Base-by-base conservation (phyloP, 148 eudicot species). In the Beta vulgaris region DNA sequence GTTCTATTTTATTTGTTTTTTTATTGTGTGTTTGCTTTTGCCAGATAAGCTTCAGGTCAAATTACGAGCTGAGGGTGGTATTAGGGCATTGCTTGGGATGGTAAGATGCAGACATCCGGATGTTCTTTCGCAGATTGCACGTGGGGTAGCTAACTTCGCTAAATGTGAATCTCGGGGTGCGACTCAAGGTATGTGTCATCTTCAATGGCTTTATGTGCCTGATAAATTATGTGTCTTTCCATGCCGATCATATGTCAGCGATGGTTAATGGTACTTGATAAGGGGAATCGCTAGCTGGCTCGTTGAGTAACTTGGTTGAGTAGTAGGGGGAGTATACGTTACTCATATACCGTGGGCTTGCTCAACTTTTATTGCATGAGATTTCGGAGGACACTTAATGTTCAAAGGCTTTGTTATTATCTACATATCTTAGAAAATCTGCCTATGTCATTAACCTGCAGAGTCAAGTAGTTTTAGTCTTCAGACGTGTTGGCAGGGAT, bases 51-150 rank as follows among this genome's bases (percentile, higher is more conserved):
- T 96, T 58, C 99, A 92, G 80, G 80, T 66, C 71, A 91, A 91
- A 79, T 79, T 96, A 48, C 87, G 90, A 78, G 91, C 95, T 80
- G 99, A 96, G 84, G 99, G 99, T 72, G 99, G 99, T 57, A 89
- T 96, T 67, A 89, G 86, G 82, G 97, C 99, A 72, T 80, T 96
- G 79, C 87, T 96, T 69, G 95, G 93, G 48, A 96, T 96, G 98
- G 99, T 96, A 39, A 84, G 97, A 81, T 89, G 97, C 72, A 84
- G 98, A 73, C 99, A 96, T 87, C 93, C 95, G 14, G 99, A 96
- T 81, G 99, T 96, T 76, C 94, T 96, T 42, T 86, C 91, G 59
- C 99, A 96, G 85, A 96, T 96, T 86, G 99, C 99, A 28, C 94
- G 98, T 29, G 99, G 99, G 72, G 82, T 96, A 64, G 99, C 99